Evolutionary conservation across 179 eudicot species (phyloP).

Genomic region (Kewa caespitosa): DNA sequence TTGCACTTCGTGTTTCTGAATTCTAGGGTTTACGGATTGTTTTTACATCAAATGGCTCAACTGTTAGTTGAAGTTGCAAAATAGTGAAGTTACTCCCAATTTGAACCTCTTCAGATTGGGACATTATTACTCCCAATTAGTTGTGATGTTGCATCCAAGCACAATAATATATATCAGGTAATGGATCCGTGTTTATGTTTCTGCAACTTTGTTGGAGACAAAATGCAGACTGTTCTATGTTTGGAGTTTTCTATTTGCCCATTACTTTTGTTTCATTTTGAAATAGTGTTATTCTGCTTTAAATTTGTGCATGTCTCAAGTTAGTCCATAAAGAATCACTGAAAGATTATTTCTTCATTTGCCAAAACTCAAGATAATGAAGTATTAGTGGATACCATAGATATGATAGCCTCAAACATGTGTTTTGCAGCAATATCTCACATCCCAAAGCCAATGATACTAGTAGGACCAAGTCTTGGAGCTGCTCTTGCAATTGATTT

Average conservation of each 20-base stretch:
- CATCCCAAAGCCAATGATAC: constrained; percentile 74
- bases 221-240: not conserved
- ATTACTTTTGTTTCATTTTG: not conserved
- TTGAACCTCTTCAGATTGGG: too few species aligned
- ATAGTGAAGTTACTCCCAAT: too few species aligned
- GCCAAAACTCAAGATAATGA: not conserved
- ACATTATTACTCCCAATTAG: too few species aligned
- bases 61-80: too few species aligned
- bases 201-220: not conserved
- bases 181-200: constrained; percentile 9
- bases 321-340: not conserved
- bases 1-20: too few species aligned
- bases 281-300: not conserved
- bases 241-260: not conserved
- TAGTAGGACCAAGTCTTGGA: constrained; percentile 94
- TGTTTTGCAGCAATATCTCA: constrained; percentile 77
- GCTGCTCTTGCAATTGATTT: constrained; percentile 90
- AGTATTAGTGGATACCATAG: too few species aligned
- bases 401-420: too few species aligned
- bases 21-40: too few species aligned
- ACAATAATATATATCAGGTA: constrained; percentile 87
- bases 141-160: constrained; percentile 83
- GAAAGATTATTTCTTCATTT: not conserved
- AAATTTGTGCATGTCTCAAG: not conserved
- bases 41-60: too few species aligned